Evolutionary conservation across 2,329 filamentous ascomycete species (phyloP).

Genomic region (Orbilia javanica): DNA sequence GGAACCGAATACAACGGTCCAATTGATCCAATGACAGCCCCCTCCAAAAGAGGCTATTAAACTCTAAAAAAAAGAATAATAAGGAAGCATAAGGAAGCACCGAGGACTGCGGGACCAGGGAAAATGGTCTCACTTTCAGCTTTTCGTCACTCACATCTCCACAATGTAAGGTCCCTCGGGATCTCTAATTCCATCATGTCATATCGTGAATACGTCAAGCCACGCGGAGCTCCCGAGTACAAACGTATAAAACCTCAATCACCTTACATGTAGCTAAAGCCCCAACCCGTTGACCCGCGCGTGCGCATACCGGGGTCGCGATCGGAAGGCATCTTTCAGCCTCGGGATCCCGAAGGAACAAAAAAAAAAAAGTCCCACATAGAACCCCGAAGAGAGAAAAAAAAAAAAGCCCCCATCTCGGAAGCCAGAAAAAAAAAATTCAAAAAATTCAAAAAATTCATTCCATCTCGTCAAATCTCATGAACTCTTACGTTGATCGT

Average conservation of each 20-base stretch:
- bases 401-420: neutral
- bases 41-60: slow-evolving; percentile 3
- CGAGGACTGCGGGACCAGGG: no score
- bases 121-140: neutral
- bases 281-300: neutral
- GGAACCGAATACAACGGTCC: neutral
- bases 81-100: no score
- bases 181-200: slow-evolving; percentile 6
- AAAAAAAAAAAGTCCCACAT: no score
- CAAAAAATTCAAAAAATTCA: no score
- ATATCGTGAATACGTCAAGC: slow-evolving; percentile 12
- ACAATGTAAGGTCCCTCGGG: neutral
- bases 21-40: neutral
- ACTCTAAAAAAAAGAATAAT: neutral
- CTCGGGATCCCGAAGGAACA: slow-evolving; percentile 18
- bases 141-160: neutral
- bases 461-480: neutral
- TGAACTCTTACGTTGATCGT: slow-evolving; percentile 20
- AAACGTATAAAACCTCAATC: neutral
- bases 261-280: neutral
- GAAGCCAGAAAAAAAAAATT: slow-evolving; percentile 21
- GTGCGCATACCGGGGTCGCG: slow-evolving; percentile 8
- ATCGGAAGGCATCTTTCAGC: neutral
- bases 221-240: slow-evolving; percentile 16
- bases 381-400: neutral